These are phyloP conservation scores for Spatholobus suberectus DNA, from an alignment of 306 rosid genomes.

Conservation along the genomic window DNA sequence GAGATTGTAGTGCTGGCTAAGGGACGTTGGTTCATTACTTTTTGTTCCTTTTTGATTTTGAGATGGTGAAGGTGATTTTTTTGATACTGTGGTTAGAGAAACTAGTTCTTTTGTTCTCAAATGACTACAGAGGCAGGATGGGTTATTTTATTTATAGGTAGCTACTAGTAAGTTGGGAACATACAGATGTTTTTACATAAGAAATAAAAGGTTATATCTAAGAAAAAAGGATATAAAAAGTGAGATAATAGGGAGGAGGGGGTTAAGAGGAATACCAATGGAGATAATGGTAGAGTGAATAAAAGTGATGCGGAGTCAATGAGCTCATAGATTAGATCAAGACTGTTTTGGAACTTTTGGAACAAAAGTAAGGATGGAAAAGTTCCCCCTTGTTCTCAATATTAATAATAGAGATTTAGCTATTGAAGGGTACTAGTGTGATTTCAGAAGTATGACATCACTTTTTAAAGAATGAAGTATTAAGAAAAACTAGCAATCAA, in stretches of 20 bases:
- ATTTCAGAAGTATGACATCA: background rate
- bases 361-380: background rate
- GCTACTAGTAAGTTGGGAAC: background rate
- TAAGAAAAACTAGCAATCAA: slow-evolving; percentile 13
- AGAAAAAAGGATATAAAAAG: slow-evolving; percentile 1
- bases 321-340: background rate
- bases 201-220: no score
- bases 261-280: no score
- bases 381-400: background rate
- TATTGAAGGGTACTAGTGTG: background rate
- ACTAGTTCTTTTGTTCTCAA: background rate
- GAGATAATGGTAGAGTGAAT: background rate
- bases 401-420: background rate
- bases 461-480: background rate
- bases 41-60: background rate
- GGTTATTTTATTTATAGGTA: background rate
- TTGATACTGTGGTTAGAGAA: background rate
- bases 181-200: background rate
- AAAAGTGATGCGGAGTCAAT: background rate
- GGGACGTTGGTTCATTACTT: slow-evolving; percentile 3
- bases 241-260: no score
- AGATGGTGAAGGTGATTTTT: slow-evolving; percentile 21
- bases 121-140: background rate
- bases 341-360: background rate
- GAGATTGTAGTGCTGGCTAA: background rate